A percentile compares a stretch with the other conserved stretches of the same genome.
Evolutionary conservation across 2,329 filamentous ascomycete genomes (phyloP).

Genomic region (Colletotrichum simmondsii): DNA sequence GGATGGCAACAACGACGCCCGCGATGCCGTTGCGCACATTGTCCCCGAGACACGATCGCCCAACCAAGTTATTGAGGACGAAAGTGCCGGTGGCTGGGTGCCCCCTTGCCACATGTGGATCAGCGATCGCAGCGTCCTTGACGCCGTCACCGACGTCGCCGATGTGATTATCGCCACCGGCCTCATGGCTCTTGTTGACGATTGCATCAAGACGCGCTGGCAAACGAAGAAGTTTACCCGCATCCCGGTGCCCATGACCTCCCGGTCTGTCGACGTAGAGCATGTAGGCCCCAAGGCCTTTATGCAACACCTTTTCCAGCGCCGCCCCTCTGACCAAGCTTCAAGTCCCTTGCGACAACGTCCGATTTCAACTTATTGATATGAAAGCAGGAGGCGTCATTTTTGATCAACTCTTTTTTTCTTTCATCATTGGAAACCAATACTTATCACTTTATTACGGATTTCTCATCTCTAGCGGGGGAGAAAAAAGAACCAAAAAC

Average conservation of each 20-base stretch:
- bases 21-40: slow-evolving; percentile 79
- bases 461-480: neutral
- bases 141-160: slow-evolving; percentile 80
- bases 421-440: neutral
- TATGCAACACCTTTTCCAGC: slow-evolving; percentile 53
- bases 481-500: neutral
- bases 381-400: neutral
- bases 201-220: slow-evolving; percentile 87
- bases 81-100: slow-evolving; percentile 86
- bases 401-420: neutral
- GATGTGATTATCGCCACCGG: slow-evolving; percentile 93
- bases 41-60: slow-evolving; percentile 81
- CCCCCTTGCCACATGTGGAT: slow-evolving; percentile 93
- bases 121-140: slow-evolving; percentile 76
- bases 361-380: slow-evolving; percentile 49
- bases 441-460: neutral
- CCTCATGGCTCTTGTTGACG: slow-evolving; percentile 87
- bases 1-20: slow-evolving; percentile 62
- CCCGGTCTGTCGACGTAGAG: slow-evolving; percentile 44
- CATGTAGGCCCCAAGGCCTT: slow-evolving; percentile 44
- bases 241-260: slow-evolving; percentile 48
- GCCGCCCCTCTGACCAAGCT: slow-evolving; percentile 51
- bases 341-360: slow-evolving; percentile 50
- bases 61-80: slow-evolving; percentile 77
- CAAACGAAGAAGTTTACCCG: slow-evolving; percentile 58